A percentile compares a stretch with the other conserved stretches of the same genome.
phyloP scores from a whole-genome alignment of 805 yeast species.

The Wickerhamiella australiensis region DNA sequence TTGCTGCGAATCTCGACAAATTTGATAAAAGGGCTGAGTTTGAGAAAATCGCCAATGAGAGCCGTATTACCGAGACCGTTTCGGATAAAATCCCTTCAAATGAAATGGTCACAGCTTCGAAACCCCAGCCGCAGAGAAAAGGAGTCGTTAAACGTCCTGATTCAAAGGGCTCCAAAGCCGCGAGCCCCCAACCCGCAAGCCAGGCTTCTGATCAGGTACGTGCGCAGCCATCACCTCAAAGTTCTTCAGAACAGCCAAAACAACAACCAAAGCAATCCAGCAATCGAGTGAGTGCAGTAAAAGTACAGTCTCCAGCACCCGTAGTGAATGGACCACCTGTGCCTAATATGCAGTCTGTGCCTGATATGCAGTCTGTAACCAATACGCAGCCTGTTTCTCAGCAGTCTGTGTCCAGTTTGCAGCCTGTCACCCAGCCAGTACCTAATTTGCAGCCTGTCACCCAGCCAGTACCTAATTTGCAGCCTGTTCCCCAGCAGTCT shows the following conservation, averaged over 20 bases:
- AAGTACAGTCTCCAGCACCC: neutral
- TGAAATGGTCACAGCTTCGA: neutral
- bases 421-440: too few species aligned
- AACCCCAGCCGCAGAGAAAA: neutral
- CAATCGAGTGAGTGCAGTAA: neutral
- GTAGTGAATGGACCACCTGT: neutral
- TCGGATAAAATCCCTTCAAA: neutral
- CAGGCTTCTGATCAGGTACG: too few species aligned
- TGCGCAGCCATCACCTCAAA: too few species aligned
- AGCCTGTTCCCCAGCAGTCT: too few species aligned
- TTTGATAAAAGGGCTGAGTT: slow-evolving; percentile 74
- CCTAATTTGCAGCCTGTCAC: too few species aligned
- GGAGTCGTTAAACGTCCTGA: neutral
- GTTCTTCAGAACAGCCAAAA: neutral
- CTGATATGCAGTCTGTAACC: too few species aligned
- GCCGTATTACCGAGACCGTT: too few species aligned
- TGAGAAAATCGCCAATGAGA: slow-evolving; percentile 48
- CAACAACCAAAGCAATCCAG: neutral
- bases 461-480: too few species aligned
- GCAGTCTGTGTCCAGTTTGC: too few species aligned
- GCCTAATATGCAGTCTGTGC: neutral
- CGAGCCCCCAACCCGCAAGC: too few species aligned
- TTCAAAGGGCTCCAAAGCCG: neutral
- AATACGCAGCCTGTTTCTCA: too few species aligned
- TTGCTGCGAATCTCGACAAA: slow-evolving; percentile 64